Conservation (phyloP, 352 stramenopile species). For the Globisporangium paroecandrum region DNA sequence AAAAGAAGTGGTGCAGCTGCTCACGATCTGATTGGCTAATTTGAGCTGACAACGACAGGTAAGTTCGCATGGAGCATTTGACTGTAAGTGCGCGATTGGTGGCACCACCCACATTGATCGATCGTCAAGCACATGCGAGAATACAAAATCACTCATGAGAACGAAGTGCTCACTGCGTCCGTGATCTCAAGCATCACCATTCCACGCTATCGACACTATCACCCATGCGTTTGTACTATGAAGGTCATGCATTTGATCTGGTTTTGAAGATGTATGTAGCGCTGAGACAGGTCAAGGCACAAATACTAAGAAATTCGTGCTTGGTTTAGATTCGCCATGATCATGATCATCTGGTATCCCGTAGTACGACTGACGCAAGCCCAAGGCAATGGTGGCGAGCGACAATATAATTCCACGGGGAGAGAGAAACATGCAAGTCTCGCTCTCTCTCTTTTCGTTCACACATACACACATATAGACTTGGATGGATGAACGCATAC, state of each 20-base stretch:
- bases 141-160: not conserved
- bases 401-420: constrained; percentile 68
- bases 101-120: not conserved
- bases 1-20: not conserved
- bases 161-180: not conserved
- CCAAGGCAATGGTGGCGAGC: constrained; percentile 76
- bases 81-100: not conserved
- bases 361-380: constrained; percentile 77
- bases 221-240: not conserved
- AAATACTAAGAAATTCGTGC: constrained; percentile 53
- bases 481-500: not conserved
- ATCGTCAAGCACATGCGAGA: not conserved
- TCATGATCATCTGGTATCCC: constrained; percentile 62
- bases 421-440: not conserved
- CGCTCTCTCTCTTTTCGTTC: not conserved
- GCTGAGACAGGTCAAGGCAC: constrained; percentile 86
- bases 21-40: not conserved
- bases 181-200: not conserved
- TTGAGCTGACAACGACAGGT: not conserved
- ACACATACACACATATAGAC: constrained; percentile 12
- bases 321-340: constrained; percentile 87
- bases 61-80: not conserved
- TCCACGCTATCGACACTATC: not conserved
- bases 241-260: no score
- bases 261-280: constrained; percentile 43